phyloP scores from a whole-genome alignment of 768 basidiomycete genomes.

The Hortiboletus campestris region DNA sequence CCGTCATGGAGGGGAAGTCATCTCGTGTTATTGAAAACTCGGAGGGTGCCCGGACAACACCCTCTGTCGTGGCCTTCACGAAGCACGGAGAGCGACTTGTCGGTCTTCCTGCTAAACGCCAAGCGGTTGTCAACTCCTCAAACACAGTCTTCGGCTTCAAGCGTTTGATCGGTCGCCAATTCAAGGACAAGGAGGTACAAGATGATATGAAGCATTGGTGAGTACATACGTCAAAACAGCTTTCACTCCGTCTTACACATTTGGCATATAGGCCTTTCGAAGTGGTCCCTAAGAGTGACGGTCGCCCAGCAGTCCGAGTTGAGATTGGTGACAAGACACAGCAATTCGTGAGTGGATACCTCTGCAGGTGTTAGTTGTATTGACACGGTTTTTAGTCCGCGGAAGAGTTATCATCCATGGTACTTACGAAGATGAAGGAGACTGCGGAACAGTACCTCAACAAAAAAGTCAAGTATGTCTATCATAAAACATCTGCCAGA shows the following conservation, averaged over 20 bases:
- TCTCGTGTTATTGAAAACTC: constrained; percentile 96
- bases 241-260: not conserved
- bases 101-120: constrained; percentile 95
- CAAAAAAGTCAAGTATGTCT: constrained; percentile 86
- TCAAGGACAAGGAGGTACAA: constrained; percentile 90
- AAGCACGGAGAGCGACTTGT: constrained; percentile 97
- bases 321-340: constrained; percentile 85
- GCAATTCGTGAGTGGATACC: constrained; percentile 57
- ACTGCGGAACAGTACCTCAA: constrained; percentile 93
- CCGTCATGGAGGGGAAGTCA: constrained; percentile 94
- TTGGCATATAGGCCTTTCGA: constrained; percentile 68
- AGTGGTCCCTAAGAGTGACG: constrained; percentile 68
- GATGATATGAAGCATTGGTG: constrained; percentile 86
- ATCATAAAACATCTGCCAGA: not conserved
- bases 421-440: constrained; percentile 90
- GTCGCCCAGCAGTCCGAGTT: constrained; percentile 78
- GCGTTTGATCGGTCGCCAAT: constrained; percentile 92
- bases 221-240: constrained; percentile 10
- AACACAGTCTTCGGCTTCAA: constrained; percentile 96
- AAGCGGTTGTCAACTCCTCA: constrained; percentile 91
- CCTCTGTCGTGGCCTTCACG: constrained; percentile 97
- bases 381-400: constrained; percentile 54
- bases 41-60: constrained; percentile 96
- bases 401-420: constrained; percentile 86
- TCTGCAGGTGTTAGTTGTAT: not conserved